Base-by-base conservation (phyloP, 768 basidiomycete species). In the Basidioascus undulatus region DNA sequence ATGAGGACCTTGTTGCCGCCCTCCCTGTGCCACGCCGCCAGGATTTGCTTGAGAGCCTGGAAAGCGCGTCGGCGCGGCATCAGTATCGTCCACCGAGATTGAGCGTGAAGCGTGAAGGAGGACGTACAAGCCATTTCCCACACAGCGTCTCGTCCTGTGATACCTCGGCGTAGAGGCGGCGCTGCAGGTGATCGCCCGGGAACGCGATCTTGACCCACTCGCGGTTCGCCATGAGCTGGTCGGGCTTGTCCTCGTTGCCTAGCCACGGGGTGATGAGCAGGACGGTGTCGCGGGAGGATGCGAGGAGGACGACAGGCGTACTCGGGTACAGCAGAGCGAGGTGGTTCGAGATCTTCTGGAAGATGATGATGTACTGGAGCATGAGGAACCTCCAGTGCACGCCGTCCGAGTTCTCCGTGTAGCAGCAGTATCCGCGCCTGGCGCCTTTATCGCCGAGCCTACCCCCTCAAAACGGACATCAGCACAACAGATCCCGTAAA, bases 311-410 rank as follows among this genome's bases (percentile, higher is more conserved):
- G 26, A 3, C 38, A 24, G 0, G 48, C 58, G 37, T 46, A 80
- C 86, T 67, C 39, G 82, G 86, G 32, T 89, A 65, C 31, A 96
- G 76, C 18, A 96, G 58, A 0, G 69, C 78, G 35, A 89, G 65
- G 54, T 92, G 86, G 54, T 96, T 86, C 8, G 80, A 78, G 5
- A 86, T 61, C 56, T 82, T 81, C 57, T 82, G 76, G 38, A 86
- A 60, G n/a, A 81, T 65, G 1, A 71, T 70, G 62, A 79, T 77
- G 50, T 70, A 79, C 52, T 70, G 72, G 57, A 89, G 72, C 6
- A 86, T 53, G 18, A 58, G n/a, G 10, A 55, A 41, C 5, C 39
- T 44, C 31, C 54, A 44, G 1, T 32, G 30, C 32, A 51, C 62
- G 23, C 67, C 68, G 0, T 61, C 62, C 26, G 59, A 55, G 6